Percentiles rank a stretch among this genome's conserved stretches.
These are phyloP conservation scores for Sungouiella thailandica DNA, from an alignment of 805 yeast genomes.

Conservation along the genomic window DNA sequence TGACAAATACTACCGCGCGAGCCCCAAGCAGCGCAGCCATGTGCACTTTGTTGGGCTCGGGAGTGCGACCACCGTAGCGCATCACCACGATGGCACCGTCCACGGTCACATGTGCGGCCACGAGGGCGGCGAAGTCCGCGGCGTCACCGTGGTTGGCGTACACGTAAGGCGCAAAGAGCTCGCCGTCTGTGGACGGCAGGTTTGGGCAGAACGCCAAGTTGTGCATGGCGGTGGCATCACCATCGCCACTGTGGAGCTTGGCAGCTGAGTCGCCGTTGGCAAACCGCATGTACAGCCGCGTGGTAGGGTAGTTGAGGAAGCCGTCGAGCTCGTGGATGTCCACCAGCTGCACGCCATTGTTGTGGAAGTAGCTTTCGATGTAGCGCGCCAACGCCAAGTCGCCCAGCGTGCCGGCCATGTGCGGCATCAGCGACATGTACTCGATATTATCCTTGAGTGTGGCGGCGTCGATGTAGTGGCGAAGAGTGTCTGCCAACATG, in stretches of 20 bases:
- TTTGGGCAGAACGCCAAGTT: conserved; percentile 63
- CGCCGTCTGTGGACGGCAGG: conserved; percentile 48
- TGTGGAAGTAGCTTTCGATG: conserved; percentile 52
- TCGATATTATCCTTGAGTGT: conserved; percentile 62
- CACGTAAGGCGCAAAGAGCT: conserved; percentile 46
- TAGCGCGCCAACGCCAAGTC: conserved; percentile 69
- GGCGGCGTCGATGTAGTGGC: conserved; percentile 47
- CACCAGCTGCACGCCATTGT: conserved; percentile 50
- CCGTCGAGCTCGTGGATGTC: conserved; percentile 49
- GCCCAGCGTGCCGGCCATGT: conserved; percentile 83
- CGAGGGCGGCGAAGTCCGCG: conserved; percentile 46
- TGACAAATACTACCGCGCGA: conserved; percentile 63
- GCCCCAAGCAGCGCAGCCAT: conserved; percentile 57
- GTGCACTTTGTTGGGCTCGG: conserved; percentile 34
- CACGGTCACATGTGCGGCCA: conserved; percentile 31
- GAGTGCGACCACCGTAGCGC: conserved; percentile 46
- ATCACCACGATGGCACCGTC: conserved; percentile 53
- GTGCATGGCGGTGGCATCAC: conserved; percentile 27
- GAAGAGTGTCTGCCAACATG: conserved; percentile 45
- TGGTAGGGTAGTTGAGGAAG: conserved; percentile 61
- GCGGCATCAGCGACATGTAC: conserved; percentile 77
- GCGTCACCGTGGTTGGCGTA: conserved; percentile 65
- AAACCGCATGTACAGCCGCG: conserved; percentile 23
- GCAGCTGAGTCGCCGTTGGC: conserved; percentile 36
- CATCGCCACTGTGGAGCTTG: conserved; percentile 32